Evolutionary conservation across 2,329 filamentous ascomycete genomes (phyloP).

Genomic region (Aspergillus oerlinghausenensis): DNA sequence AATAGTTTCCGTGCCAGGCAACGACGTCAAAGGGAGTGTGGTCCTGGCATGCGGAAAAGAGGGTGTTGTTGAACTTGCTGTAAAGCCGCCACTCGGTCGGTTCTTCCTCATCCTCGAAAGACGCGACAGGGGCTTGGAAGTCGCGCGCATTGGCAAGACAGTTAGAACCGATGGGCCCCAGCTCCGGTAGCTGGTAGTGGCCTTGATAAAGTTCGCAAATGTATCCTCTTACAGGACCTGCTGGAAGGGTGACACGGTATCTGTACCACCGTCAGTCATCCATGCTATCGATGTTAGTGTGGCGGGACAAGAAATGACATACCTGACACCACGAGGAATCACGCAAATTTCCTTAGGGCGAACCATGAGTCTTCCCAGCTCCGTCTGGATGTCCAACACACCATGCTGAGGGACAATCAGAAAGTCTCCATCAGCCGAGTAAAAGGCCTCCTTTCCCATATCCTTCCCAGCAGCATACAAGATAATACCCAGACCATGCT

Average conservation of each 20-base stretch:
- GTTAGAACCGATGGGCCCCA: conserved; percentile 70
- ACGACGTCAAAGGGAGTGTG: conserved; percentile 77
- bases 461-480: conserved; percentile 73
- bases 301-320: conserved; percentile 1
- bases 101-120: conserved; percentile 58
- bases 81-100: conserved; percentile 51
- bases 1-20: conserved; percentile 76
- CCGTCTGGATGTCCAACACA: conserved; percentile 69
- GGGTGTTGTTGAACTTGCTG: conserved; percentile 62
- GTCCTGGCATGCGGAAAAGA: conserved; percentile 61
- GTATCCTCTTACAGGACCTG: conserved; percentile 64
- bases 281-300: not conserved
- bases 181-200: conserved; percentile 66
- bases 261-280: conserved; percentile 12
- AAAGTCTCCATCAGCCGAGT: conserved; percentile 77
- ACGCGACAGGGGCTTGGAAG: conserved; percentile 68
- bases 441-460: conserved; percentile 77
- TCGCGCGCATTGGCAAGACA: conserved; percentile 71
- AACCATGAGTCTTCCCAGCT: conserved; percentile 70
- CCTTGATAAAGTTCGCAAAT: conserved; percentile 70
- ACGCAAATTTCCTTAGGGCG: conserved; percentile 74
- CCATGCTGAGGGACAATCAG: conserved; percentile 73
- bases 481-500: conserved; percentile 73
- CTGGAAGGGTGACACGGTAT: conserved; percentile 65
- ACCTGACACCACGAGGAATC: conserved; percentile 66